Conservation (phyloP, 164 flowering plant genomes). For the Magnolia changhungtana region DNA sequence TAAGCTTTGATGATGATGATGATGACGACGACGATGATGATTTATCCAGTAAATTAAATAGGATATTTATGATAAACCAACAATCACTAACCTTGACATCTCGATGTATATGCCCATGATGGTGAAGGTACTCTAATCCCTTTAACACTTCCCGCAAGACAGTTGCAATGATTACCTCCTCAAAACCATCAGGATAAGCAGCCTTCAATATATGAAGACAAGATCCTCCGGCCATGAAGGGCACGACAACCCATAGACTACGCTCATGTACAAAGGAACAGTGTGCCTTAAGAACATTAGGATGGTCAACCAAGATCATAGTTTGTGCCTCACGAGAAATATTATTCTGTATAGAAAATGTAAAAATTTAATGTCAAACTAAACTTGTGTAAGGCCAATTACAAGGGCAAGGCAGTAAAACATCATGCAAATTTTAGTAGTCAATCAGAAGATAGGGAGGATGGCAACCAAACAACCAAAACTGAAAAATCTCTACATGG, state of each 20-base stretch:
- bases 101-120: slow-evolving; percentile 93
- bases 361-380: background rate
- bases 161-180: slow-evolving; percentile 90
- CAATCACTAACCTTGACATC: slow-evolving; percentile 78
- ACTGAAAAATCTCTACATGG: background rate
- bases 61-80: background rate
- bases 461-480: background rate
- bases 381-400: background rate
- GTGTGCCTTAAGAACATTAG: slow-evolving; percentile 84
- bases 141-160: slow-evolving; percentile 73
- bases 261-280: slow-evolving; percentile 89
- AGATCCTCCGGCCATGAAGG: slow-evolving; percentile 92
- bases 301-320: slow-evolving; percentile 88
- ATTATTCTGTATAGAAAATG: slow-evolving; percentile 43
- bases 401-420: background rate
- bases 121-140: slow-evolving; percentile 93
- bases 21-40: background rate
- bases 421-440: background rate
- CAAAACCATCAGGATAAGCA: slow-evolving; percentile 81
- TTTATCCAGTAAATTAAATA: background rate
- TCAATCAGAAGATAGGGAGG: background rate
- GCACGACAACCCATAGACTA: slow-evolving; percentile 96
- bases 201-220: slow-evolving; percentile 91
- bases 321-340: slow-evolving; percentile 86
- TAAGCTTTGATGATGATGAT: no score